phyloP scores from a whole-genome alignment of 805 yeast species.

The Suhomyces sp. region DNA sequence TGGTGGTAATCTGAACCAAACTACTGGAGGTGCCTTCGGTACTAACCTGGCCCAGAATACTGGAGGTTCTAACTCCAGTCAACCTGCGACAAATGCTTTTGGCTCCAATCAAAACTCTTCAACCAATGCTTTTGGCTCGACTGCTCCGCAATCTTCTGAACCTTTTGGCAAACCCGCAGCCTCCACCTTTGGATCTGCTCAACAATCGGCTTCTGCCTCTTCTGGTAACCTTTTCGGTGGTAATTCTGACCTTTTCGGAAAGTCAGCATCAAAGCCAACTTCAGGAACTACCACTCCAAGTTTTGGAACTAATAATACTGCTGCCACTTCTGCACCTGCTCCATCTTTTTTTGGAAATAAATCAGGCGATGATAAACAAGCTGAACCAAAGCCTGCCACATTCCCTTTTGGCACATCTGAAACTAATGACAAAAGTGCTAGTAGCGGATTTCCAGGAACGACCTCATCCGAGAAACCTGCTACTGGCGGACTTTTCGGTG shows the following conservation, averaged over 20 bases:
- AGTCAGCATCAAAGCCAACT: constrained; percentile 1
- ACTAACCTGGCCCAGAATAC: background rate
- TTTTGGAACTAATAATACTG: constrained; percentile 2
- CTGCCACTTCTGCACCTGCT: constrained; percentile 8
- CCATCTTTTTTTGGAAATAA: constrained; percentile 8
- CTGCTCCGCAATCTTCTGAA: constrained; percentile 8
- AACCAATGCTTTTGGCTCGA: constrained; percentile 3
- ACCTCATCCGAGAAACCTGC: constrained; percentile 4
- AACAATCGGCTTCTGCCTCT: constrained; percentile 8
- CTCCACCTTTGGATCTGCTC: constrained; percentile 1
- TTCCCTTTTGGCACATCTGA: constrained; percentile 10
- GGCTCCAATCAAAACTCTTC: constrained; percentile 2
- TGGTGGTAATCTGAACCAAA: constrained; percentile 3
- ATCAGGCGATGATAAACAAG: constrained; percentile 8
- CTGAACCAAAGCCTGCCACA: constrained; percentile 8
- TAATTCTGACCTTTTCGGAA: no score
- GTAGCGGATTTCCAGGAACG: constrained; percentile 2
- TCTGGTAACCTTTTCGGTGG: constrained; percentile 7
- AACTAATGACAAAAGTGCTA: constrained; percentile 10
- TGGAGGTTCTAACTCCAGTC: background rate
- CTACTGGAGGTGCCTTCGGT: constrained; percentile 1
- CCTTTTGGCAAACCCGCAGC: constrained; percentile 3
- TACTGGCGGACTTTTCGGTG: constrained; percentile 8
- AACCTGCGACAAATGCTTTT: constrained; percentile 5
- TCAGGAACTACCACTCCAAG: constrained; percentile 2